These are phyloP conservation scores for Fusarium austroafricanum DNA, from an alignment of 2,329 filamentous ascomycete species.

Conservation along the genomic window DNA sequence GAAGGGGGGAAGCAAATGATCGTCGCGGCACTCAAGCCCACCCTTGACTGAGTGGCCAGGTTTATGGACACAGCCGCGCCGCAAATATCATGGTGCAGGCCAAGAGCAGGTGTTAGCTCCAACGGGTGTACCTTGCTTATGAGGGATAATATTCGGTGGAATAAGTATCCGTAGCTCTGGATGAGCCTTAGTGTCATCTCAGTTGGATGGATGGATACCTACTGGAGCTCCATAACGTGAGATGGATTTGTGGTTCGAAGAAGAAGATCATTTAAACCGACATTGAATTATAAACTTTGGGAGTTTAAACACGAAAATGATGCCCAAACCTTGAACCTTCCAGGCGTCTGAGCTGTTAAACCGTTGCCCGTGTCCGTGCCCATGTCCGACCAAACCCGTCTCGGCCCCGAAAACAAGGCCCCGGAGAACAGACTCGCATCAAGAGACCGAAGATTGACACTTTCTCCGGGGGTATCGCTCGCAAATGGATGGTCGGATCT, in stretches of 20 bases:
- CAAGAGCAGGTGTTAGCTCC: conserved; percentile 4
- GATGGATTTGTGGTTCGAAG: conserved; percentile 1
- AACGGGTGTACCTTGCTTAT: conserved; percentile 3
- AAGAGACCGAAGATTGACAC: conserved; percentile 28
- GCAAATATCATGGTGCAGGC: conserved; percentile 42
- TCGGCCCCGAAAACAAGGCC: conserved; percentile 23
- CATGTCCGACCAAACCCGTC: conserved; percentile 15
- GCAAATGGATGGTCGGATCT: conserved; percentile 37
- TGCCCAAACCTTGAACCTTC: background rate
- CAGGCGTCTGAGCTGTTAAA: conserved; percentile 7
- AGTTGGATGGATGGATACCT: background rate
- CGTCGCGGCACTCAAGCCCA: conserved; percentile 46
- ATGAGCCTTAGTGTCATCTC: background rate
- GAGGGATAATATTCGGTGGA: background rate
- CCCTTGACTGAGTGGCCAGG: conserved; percentile 24
- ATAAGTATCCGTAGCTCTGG: conserved; percentile 1
- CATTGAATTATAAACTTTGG: background rate
- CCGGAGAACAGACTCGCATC: conserved; percentile 24
- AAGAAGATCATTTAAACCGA: background rate
- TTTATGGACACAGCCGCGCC: conserved; percentile 44
- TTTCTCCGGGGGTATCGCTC: conserved; percentile 12
- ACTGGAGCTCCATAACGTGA: background rate
- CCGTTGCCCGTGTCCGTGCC: conserved; percentile 3
- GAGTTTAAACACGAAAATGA: background rate
- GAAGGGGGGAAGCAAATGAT: conserved; percentile 44